Evolutionary conservation across 2,329 filamentous ascomycete species (phyloP).

Genomic region (Grosmannia penicillata): DNA sequence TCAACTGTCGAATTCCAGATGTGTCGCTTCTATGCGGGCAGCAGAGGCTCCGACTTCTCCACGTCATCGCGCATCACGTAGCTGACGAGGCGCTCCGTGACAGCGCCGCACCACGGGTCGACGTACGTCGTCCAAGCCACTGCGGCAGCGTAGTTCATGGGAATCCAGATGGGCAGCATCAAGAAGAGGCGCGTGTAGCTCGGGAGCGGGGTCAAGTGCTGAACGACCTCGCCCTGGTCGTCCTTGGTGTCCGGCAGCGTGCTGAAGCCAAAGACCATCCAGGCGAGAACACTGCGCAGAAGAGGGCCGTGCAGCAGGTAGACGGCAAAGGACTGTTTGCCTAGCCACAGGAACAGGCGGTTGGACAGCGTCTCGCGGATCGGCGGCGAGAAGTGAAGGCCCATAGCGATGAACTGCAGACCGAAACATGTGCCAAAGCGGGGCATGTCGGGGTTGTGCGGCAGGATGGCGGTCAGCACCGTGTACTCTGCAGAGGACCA

Average conservation of each 20-base stretch:
- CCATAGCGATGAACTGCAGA: conserved; percentile 28
- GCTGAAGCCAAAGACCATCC: conserved; percentile 38
- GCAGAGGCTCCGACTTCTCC: conserved; percentile 10
- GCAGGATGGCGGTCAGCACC: conserved; percentile 28
- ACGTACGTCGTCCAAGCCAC: conserved; percentile 37
- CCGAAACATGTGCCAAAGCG: conserved; percentile 24
- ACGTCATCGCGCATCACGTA: conserved; percentile 9
- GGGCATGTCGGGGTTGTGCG: conserved; percentile 28
- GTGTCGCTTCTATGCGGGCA: background rate
- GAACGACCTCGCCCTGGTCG: conserved; percentile 17
- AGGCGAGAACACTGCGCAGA: conserved; percentile 42
- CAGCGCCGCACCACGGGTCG: conserved; percentile 32
- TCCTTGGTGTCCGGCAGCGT: conserved; percentile 21
- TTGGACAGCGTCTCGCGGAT: conserved; percentile 38
- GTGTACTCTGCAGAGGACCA: conserved; percentile 36
- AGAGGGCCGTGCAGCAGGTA: conserved; percentile 49
- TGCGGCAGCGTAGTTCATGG: conserved; percentile 28
- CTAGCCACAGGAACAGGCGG: conserved; percentile 43
- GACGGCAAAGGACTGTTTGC: conserved; percentile 48
- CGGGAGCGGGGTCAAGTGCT: conserved; percentile 15
- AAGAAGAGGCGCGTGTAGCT: conserved; percentile 21
- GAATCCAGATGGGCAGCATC: conserved; percentile 28
- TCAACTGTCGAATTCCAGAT: background rate
- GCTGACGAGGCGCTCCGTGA: conserved; percentile 23
- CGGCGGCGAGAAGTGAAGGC: conserved; percentile 34